Base-by-base conservation (phyloP, 2,329 filamentous ascomycete genomes). In the Aspergillus ruber region DNA sequence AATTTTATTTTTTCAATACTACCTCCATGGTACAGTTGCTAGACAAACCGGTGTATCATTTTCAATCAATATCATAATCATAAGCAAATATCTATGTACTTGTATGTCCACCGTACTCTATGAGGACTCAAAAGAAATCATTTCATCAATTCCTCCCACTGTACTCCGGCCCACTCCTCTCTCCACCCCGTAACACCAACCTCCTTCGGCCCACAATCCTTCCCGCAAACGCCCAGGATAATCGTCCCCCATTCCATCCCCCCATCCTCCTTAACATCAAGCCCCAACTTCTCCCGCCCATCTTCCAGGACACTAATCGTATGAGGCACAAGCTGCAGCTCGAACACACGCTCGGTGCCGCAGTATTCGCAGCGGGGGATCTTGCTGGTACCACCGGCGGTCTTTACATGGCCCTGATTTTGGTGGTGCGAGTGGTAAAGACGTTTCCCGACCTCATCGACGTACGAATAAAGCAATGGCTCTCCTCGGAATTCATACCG, bases 221-320 rank as follows among this genome's bases (percentile, higher is more conserved):
- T 80, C 55, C 79, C 81, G 66, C 93, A 98, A 6, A 94, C 89
- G 0, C 83, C 90, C 33, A 97, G 74, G 49, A 98, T 82, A 7
- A 98, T 79, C 0, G 90, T 97, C 0, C 91, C 91, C 93, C 93
- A 98, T 61, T 98, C 93, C 93, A 98, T 98, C 0, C 90, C 93
- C 44, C 65, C 61, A 74, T 95, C 78, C 71, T 72, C 68, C 47
- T 73, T 66, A 17, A 85, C 61, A 35, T 79, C 80, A 56, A 83
- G 66, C 48, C 85, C 83, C 55, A 71, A 56, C 54, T 73, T 73
- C 69, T 71, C 66, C 38, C 90, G 86, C 8, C 81, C 80, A 2
- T 79, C 83, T 73, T 97, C 93, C 46, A 97, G 74, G 74, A 94
- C 86, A 25, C 83, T 82, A 59, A 98, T 98, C 3, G 90, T 85